Evolutionary conservation across 1,284 basidiomycete species (phyloP).

Genomic region (Afroboletus lepidellus): DNA sequence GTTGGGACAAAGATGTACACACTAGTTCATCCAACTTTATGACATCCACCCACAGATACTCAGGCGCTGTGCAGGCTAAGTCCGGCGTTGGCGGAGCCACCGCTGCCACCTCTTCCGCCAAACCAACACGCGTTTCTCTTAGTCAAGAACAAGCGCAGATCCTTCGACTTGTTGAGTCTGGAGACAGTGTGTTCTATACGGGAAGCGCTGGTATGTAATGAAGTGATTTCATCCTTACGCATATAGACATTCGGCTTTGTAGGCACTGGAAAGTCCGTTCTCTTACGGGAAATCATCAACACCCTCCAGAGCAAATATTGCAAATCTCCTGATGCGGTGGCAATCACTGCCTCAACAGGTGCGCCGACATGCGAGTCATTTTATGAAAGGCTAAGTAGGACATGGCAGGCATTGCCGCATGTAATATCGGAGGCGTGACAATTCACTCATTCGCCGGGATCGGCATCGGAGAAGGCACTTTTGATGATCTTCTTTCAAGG

Average conservation of each 20-base stretch:
- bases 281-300: conserved; percentile 83
- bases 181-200: conserved; percentile 91
- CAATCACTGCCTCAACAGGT: conserved; percentile 89
- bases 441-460: conserved; percentile 91
- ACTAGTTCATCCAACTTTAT: conserved; percentile 32
- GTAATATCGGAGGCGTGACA: conserved; percentile 88
- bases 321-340: conserved; percentile 57
- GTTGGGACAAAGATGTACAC: conserved; percentile 40
- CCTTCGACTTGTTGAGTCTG: conserved; percentile 68
- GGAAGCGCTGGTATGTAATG: conserved; percentile 83
- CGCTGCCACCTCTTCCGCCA: conserved; percentile 27
- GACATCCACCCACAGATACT: conserved; percentile 8
- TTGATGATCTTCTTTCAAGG: conserved; percentile 57
- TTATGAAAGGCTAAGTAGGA: not conserved
- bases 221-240: conserved; percentile 11
- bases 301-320: conserved; percentile 49
- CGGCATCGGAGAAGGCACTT: conserved; percentile 71
- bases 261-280: conserved; percentile 93
- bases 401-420: conserved; percentile 76
- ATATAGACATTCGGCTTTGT: conserved; percentile 3
- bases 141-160: conserved; percentile 86
- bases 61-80: conserved; percentile 7
- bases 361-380: conserved; percentile 15
- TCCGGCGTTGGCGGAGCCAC: conserved; percentile 11
- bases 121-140: conserved; percentile 53